These are phyloP conservation scores for Tetrahymena elliotti DNA, from an alignment of 73 alveolate species.

Conservation along the genomic window DNA sequence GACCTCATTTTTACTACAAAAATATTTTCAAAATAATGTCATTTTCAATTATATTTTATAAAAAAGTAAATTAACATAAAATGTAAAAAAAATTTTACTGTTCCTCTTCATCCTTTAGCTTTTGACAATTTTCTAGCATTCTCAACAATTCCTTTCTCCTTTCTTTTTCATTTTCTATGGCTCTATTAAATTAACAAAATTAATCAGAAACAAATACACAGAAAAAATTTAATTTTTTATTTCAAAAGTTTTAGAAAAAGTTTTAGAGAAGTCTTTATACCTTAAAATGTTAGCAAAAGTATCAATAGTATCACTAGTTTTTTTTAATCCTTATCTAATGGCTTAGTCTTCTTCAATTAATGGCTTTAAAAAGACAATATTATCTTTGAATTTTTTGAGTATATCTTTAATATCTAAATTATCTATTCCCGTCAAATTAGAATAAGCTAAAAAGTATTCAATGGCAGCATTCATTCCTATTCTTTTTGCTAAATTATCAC, in stretches of 20 bases:
- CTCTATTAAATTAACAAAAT: background rate
- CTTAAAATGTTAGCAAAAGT: constrained; percentile 17
- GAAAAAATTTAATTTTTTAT: background rate
- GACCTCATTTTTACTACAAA: constrained; percentile 15
- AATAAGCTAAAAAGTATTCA: constrained; percentile 21
- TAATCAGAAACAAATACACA: background rate
- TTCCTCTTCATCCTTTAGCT: constrained; percentile 34
- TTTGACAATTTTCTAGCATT: constrained; percentile 33
- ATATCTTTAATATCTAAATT: constrained; percentile 19
- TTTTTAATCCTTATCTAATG: constrained; percentile 25
- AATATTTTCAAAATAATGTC: background rate
- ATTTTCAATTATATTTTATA: no score
- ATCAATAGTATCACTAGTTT: constrained; percentile 24
- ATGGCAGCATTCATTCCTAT: constrained; percentile 19
- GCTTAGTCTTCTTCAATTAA: constrained; percentile 38
- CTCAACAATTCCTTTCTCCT: constrained; percentile 31
- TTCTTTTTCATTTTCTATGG: constrained; percentile 37
- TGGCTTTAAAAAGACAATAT: constrained; percentile 26
- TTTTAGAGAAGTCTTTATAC: background rate
- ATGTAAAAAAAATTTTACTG: background rate
- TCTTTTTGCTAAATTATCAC: constrained; percentile 22
- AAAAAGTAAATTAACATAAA: no score
- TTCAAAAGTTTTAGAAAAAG: background rate
- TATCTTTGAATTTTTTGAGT: constrained; percentile 22
- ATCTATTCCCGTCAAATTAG: constrained; percentile 10